Evolutionary conservation across 208 protist species (phyloP), one percentile per base, ranked within the genome.

Genomic region (Angomonas deanei): DNA sequence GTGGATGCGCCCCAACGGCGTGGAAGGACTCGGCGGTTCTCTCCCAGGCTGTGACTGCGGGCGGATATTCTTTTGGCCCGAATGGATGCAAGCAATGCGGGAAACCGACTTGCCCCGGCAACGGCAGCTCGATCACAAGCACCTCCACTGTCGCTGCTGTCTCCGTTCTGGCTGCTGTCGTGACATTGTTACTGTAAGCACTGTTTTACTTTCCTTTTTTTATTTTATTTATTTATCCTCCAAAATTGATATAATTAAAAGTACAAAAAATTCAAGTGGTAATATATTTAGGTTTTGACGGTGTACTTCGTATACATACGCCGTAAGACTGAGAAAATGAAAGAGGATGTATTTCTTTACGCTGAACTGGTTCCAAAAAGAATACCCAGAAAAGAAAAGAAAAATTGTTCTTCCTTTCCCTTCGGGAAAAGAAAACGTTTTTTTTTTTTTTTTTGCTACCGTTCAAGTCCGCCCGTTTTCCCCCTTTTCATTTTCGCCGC

Each of bases 21-120:
- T 70, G 65, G 65, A 28, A 21, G 5, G 17, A 17, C 32, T 63
- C n/a, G 38, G 23, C 49, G 28, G 63, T 42, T 46, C 56, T 70
- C 27, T 27, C 24, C 27, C 23, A 61, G 26, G 65, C 65, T 11
- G 38, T 56, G 28, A 42, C n/a, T n/a, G 34, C 50, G 39, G 54
- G 24, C 33, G n/a, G 56, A 15, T 42, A 42, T 15, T 15, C 36
- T 42, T 8, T 42, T 42, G 36, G 11, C 36, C 36, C 36, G 11
- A 42, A 42, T 42, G 36, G 36, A 8, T 42, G 36, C 36, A 42
- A 42, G 8, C 15, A 8, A 8, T 42, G 36, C 36, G 36, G 15
- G 11, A 15, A 15, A 42, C 8, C 8, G 36, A 42, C 11, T 15
- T 15, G 15, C 36, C 36, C 8, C 8, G 8, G 36, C 36, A n/a